Conservation (phyloP, 2,329 filamentous ascomycete species). For the Alternaria metachromatica region DNA sequence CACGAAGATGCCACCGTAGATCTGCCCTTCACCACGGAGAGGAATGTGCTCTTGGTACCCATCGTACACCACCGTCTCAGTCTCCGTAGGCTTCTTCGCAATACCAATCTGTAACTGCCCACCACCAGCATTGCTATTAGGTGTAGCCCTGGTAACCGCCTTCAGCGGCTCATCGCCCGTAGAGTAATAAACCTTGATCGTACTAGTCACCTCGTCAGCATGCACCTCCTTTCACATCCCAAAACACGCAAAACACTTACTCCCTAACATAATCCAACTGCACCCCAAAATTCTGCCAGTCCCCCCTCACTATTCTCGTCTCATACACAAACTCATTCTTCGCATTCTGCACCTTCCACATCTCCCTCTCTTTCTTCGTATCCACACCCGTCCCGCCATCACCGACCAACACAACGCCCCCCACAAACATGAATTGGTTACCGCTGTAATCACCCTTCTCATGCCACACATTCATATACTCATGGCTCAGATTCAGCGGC, state of each 20-base stretch:
- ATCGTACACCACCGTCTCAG: conserved; percentile 32
- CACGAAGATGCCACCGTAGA: conserved; percentile 43
- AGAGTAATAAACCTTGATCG: conserved; percentile 34
- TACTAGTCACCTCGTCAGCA: conserved; percentile 24
- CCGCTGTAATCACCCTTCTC: conserved; percentile 32
- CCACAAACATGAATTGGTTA: conserved; percentile 35
- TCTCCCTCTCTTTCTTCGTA: conserved; percentile 23
- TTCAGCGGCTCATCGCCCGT: conserved; percentile 16
- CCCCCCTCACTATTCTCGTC: conserved; percentile 12
- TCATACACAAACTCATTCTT: conserved; percentile 30
- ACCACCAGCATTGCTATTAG: conserved; percentile 33
- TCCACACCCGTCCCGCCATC: conserved; percentile 29
- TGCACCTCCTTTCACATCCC: no score
- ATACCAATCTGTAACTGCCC: conserved; percentile 38
- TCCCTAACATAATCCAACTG: conserved; percentile 27
- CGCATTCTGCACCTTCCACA: conserved; percentile 28
- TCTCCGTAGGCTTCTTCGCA: conserved; percentile 40
- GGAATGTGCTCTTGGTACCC: conserved; percentile 34
- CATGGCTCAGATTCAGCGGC: conserved; percentile 34
- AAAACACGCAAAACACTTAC: no score
- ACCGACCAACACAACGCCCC: conserved; percentile 25
- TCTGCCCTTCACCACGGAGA: conserved; percentile 28
- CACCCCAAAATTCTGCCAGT: conserved; percentile 40
- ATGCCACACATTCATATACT: conserved; percentile 43
- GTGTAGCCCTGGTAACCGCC: conserved; percentile 18